These are phyloP conservation scores for Melampsora americana DNA, from an alignment of 1,284 basidiomycete genomes.

Conservation along the genomic window DNA sequence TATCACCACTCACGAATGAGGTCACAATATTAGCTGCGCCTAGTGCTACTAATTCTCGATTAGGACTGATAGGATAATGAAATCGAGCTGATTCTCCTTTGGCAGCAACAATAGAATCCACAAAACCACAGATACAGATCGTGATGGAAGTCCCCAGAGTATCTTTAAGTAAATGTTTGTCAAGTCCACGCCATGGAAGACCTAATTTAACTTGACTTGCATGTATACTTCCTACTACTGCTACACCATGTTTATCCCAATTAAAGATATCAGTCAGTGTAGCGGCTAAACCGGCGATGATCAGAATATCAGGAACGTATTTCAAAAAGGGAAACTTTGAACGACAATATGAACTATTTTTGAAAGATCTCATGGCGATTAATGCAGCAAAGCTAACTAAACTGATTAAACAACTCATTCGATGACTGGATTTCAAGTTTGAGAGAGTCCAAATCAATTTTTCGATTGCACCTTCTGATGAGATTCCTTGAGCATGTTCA, in stretches of 20 bases:
- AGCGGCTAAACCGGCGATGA: slow-evolving; percentile 67
- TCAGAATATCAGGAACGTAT: slow-evolving; percentile 71
- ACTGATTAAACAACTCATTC: slow-evolving; percentile 68
- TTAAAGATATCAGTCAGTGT: slow-evolving; percentile 67
- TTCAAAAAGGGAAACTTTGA: slow-evolving; percentile 77
- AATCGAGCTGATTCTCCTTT: slow-evolving; percentile 80
- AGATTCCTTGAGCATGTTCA: slow-evolving; percentile 60
- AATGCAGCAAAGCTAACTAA: slow-evolving; percentile 62
- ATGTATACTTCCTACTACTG: slow-evolving; percentile 65
- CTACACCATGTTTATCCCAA: slow-evolving; percentile 75
- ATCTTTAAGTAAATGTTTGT: slow-evolving; percentile 28
- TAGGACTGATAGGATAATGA: slow-evolving; percentile 82
- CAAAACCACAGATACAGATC: slow-evolving; percentile 36
- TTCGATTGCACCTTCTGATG: slow-evolving; percentile 64
- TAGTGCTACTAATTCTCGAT: slow-evolving; percentile 84
- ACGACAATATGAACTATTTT: slow-evolving; percentile 62
- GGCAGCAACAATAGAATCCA: slow-evolving; percentile 78
- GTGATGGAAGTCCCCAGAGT: slow-evolving; percentile 41
- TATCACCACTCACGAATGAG: slow-evolving; percentile 24
- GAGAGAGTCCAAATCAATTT: slow-evolving; percentile 74
- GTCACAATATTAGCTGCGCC: slow-evolving; percentile 49
- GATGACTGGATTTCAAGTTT: slow-evolving; percentile 64
- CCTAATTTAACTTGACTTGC: slow-evolving; percentile 30
- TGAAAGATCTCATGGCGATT: slow-evolving; percentile 62
- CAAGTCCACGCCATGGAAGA: slow-evolving; percentile 37